Evolutionary conservation across 129 eudicot genomes (phyloP).

Genomic region (Rutidosis leptorrhynchoides): DNA sequence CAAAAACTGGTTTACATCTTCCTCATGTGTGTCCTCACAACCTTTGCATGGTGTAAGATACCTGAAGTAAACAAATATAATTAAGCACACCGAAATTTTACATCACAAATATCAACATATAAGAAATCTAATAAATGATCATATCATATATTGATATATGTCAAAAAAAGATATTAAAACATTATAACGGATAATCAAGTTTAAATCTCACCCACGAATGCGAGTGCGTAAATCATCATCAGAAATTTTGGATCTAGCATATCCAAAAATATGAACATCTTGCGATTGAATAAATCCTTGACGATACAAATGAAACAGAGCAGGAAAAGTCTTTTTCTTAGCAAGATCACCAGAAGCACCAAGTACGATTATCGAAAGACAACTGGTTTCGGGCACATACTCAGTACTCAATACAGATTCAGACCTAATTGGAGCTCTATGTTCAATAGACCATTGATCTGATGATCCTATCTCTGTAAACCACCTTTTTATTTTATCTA

Average conservation of each 20-base stretch:
- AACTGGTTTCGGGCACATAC: conserved; percentile 53
- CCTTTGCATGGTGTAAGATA: conserved; percentile 63
- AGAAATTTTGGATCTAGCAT: conserved; percentile 83
- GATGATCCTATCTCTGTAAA: conserved; percentile 37
- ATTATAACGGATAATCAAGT: too few species aligned
- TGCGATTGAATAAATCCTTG: conserved; percentile 52
- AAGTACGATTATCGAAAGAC: conserved; percentile 81
- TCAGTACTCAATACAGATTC: conserved; percentile 39
- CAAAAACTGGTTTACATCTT: conserved; percentile 63
- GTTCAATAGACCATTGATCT: conserved; percentile 63
- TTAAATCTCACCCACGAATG: conserved; percentile 80
- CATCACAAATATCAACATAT: background rate
- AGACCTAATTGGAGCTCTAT: conserved; percentile 38
- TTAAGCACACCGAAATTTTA: background rate
- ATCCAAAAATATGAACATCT: conserved; percentile 92
- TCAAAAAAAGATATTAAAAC: background rate
- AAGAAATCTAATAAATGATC: too few species aligned
- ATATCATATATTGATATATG: too few species aligned
- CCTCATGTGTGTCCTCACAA: conserved; percentile 40
- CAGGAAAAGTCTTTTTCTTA: conserved; percentile 97
- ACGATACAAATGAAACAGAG: conserved; percentile 87
- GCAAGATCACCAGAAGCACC: conserved; percentile 99
- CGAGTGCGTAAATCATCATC: conserved; percentile 76
- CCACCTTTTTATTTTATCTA: background rate
- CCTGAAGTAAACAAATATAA: conserved; percentile 37